Percentiles rank a stretch among this genome's conserved stretches.
Evolutionary conservation across 345 rosid species (phyloP).

Genomic region (Gossypium anomalum): DNA sequence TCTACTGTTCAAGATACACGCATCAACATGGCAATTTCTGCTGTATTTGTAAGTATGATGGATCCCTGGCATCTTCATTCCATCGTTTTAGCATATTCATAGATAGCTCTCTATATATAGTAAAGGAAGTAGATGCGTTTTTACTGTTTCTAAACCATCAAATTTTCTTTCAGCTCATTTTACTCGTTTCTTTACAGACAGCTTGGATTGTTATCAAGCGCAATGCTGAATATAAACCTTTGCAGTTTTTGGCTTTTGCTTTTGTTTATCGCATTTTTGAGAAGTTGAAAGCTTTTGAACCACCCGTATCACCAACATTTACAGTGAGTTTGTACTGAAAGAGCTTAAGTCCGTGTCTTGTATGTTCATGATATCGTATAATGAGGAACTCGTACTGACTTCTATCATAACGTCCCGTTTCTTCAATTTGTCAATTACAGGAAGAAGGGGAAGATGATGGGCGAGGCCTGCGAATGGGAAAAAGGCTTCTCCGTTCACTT

Average conservation of each 20-base stretch:
- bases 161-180: conserved; percentile 10
- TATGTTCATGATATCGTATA: not conserved
- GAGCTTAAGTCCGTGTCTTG: not conserved
- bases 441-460: conserved; percentile 89
- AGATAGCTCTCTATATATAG: not conserved
- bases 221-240: conserved; percentile 78
- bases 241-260: conserved; percentile 90
- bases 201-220: conserved; percentile 78
- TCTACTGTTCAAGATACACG: conserved; percentile 54
- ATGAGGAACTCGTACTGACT: not conserved
- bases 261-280: conserved; percentile 87
- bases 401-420: not conserved
- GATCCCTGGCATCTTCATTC: conserved; percentile 1
- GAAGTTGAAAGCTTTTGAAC: conserved; percentile 82
- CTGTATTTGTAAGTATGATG: conserved; percentile 74
- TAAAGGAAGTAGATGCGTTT: not conserved
- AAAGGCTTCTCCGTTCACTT: conserved; percentile 83
- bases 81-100: not conserved
- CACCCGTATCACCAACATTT: conserved; percentile 63
- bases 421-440: conserved; percentile 44
- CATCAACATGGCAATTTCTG: conserved; percentile 87
- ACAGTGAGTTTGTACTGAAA: conserved; percentile 40
- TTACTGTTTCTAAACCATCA: not conserved
- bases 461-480: conserved; percentile 70
- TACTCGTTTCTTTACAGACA: conserved; percentile 45